These are phyloP conservation scores for Boletus rufocinnamomeus DNA, from an alignment of 768 basidiomycete species.

Conservation along the genomic window DNA sequence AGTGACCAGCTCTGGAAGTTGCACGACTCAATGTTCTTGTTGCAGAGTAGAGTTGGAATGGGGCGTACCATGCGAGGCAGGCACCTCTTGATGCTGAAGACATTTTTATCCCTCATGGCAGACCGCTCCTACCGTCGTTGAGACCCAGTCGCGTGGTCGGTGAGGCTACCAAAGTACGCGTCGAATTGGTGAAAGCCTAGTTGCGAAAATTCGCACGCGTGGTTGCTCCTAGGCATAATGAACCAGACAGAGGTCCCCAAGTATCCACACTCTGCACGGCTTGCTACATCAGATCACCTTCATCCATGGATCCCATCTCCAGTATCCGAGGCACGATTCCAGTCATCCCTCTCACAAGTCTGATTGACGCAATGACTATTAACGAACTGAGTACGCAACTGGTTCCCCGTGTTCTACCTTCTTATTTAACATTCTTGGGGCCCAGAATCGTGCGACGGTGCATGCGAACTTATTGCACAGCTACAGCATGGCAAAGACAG, in stretches of 20 bases:
- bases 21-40: conserved; percentile 1
- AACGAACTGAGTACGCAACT: too few relatives aligned
- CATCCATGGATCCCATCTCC: not conserved
- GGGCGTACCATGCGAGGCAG: conserved; percentile 76
- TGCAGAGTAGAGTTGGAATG: not conserved
- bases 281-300: not conserved
- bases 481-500: too few relatives aligned
- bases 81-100: conserved; percentile 50
- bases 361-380: too few relatives aligned
- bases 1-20: conserved; percentile 78
- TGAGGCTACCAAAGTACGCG: not conserved
- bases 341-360: too few relatives aligned
- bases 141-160: not conserved
- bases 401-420: too few relatives aligned
- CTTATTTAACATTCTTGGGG: too few relatives aligned
- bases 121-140: conserved; percentile 8
- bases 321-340: not conserved
- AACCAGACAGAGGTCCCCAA: not conserved
- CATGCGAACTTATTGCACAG: too few relatives aligned
- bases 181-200: not conserved
- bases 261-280: not conserved
- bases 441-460: too few relatives aligned
- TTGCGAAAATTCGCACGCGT: conserved; percentile 21
- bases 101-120: conserved; percentile 50
- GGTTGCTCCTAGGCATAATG: too few relatives aligned